These are phyloP conservation scores for Aspergillus conjunctus DNA, from an alignment of 495 filamentous ascomycete species.

Conservation along the genomic window DNA sequence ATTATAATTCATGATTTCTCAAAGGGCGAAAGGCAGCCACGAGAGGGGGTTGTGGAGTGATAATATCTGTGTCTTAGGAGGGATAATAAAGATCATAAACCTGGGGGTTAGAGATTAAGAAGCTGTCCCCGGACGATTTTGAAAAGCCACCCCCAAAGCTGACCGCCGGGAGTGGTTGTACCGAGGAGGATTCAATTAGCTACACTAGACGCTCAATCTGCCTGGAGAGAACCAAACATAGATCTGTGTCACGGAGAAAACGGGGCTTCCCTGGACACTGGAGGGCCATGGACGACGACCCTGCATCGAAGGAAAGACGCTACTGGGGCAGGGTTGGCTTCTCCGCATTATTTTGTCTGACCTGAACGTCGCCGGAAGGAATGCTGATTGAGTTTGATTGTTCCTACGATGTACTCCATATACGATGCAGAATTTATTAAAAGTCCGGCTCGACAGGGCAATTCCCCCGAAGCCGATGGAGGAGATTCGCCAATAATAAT, in stretches of 20 bases:
- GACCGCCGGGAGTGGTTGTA: too few relatives aligned
- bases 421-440: too few relatives aligned
- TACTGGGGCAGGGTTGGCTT: slow-evolving; percentile 2
- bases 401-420: background rate
- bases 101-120: too few relatives aligned
- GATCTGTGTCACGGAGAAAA: slow-evolving; percentile 3
- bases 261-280: slow-evolving; percentile 1
- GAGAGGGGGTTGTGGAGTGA: background rate
- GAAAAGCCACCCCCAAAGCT: too few relatives aligned
- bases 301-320: slow-evolving; percentile 1
- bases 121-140: too few relatives aligned
- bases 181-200: too few relatives aligned
- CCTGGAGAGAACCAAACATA: background rate
- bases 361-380: background rate
- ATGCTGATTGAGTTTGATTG: background rate
- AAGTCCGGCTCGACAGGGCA: too few relatives aligned
- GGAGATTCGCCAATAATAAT: too few relatives aligned
- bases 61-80: too few relatives aligned
- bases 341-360: slow-evolving; percentile 11
- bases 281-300: slow-evolving; percentile 1
- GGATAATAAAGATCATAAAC: too few relatives aligned
- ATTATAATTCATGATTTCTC: slow-evolving; percentile 13
- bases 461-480: too few relatives aligned
- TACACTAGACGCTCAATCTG: too few relatives aligned
- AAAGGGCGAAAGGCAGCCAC: background rate